Conservation (phyloP, 148 eudicot genomes). For the Spergularia bocconei region DNA sequence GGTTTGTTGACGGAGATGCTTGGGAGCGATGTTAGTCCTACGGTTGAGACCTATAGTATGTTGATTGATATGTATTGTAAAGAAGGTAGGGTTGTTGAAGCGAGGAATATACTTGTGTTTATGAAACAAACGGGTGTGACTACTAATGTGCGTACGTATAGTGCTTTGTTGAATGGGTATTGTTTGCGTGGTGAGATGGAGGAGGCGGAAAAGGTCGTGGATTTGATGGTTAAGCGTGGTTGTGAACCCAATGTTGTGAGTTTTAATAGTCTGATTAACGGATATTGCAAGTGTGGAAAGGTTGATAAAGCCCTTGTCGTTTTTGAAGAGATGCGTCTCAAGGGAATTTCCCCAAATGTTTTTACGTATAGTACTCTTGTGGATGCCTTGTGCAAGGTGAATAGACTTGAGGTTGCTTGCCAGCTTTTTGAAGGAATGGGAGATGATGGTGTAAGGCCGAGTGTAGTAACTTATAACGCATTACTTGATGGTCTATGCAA, state of each 20-base stretch:
- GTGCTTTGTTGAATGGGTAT: background rate
- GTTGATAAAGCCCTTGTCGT: constrained; percentile 12
- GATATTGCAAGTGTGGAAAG: constrained; percentile 13
- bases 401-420: background rate
- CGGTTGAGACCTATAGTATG: background rate
- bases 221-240: constrained; percentile 14
- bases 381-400: constrained; percentile 12
- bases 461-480: background rate
- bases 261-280: constrained; percentile 18
- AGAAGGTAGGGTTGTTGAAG: constrained; percentile 5
- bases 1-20: constrained; percentile 1
- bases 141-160: background rate
- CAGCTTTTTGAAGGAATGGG: constrained; percentile 11
- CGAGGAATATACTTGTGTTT: background rate
- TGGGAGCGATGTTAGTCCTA: background rate
- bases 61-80: constrained; percentile 16
- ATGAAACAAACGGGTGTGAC: constrained; percentile 1
- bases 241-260: background rate
- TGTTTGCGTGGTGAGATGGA: constrained; percentile 22
- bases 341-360: constrained; percentile 4
- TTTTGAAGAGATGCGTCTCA: background rate
- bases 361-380: constrained; percentile 12
- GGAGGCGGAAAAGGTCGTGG: constrained; percentile 8
- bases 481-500: constrained; percentile 12
- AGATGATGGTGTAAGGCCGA: background rate